Base-by-base conservation (phyloP, 2,329 filamentous ascomycete species). In the Botrytis deweyae region DNA sequence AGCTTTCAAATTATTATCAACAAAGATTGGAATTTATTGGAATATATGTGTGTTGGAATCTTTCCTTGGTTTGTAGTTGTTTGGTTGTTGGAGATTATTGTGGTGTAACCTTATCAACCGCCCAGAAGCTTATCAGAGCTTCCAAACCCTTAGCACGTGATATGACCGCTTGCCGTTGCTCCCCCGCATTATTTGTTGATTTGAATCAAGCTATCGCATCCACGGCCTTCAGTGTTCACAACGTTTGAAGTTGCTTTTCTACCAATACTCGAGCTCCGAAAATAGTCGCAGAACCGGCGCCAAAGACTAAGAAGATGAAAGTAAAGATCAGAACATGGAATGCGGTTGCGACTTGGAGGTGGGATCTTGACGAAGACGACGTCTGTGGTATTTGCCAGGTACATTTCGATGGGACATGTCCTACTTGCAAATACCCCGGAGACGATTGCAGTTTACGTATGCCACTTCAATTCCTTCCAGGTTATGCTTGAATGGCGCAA, bases 381-480 rank as follows among this genome's bases (percentile, higher is more conserved):
- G 95, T 98, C 76, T 99, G 96, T 80, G 96, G 96, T 79, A 99
- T 99, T 84, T 99, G 96, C 84, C 95, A 97, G 82, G 95, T 97
- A 76, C 93, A 97, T 80, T 99, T 98, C 82, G 96, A 99, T 82
- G 95, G 95, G 74, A 98, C 96, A 40, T 99, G 96, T 85, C 95
- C 96, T 65, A 97, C 94, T 72, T 99, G 96, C 90, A 97, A 97
- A 87, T 98, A 94, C 81, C 96, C 96, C 22, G 96, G 96, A 74
- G 96, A 99, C 80, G 95, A 98, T 81, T 99, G 96, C 84, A 93
- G 93, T 74, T 87, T 99, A 74, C 87, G 95, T 98, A 85, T 83
- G 91, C 86, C 46, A 75, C 64, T n/a, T 46, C 22, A 2, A 36
- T 10, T 64, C 4, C 59, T 42, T 33, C 33, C 33, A 33, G 33